Base-by-base conservation (phyloP, 2,329 filamentous ascomycete species). In the Hypoxylon sp. region DNA sequence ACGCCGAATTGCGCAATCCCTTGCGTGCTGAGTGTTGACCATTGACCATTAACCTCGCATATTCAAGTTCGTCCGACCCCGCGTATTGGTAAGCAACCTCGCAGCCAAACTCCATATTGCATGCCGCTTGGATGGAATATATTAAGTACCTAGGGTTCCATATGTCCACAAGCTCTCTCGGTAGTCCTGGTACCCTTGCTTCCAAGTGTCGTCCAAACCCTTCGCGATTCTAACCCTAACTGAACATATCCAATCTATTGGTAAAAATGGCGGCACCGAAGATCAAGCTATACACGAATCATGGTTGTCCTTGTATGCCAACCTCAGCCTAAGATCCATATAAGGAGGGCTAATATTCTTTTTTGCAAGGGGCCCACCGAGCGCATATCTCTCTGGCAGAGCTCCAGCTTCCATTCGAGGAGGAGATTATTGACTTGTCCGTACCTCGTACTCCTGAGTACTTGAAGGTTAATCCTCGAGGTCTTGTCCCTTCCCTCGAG, bases 401-500 rank as follows among this genome's bases (percentile, higher is more conserved):
- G 76, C 85, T 92, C 11, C 84, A 84, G 10, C 76, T 94, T 31
- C 83, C 87, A 0, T 92, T 88, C 74, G 89, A 92, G 63, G 90
- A 93, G 72, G 89, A 92, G 67, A 87, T 89, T 63, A 92, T 97
- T 73, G 91, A 95, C 77, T 84, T 96, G 51, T 79, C 81, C 72
- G 86, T 80, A 9, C 92, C 93, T 0, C 88, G 93, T 9, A 89
- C 91, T 29, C 83, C 87, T 39, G 92, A 90, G 83, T 96, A 95
- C 77, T 86, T 96, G 8, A 83, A 90, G 56, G 82, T 96, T 77
- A 94, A 95, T 82, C 92, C 92, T 71, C 89, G 92, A 63, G 93
- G 93, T 13, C 87, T 94, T 2, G 92, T 96, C 3, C 93, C 93
- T 0, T 82, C 89, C 0, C 81, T 96, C 62, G 85, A 87, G 24